Evolutionary conservation across 345 rosid species (phyloP).

Genomic region (Salix viminalis): DNA sequence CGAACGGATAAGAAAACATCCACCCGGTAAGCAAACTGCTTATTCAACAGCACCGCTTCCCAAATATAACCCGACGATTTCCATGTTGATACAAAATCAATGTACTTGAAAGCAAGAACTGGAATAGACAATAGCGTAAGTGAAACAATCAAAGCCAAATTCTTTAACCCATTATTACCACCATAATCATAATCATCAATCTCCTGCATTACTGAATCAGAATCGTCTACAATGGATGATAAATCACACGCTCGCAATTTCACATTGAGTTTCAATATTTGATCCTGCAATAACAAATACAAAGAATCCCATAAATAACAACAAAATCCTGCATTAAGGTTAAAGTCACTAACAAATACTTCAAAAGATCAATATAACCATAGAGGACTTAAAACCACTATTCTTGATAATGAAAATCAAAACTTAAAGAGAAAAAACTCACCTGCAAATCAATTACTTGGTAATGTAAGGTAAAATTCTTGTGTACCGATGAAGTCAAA

Average conservation of each 20-base stretch:
- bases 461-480: constrained; percentile 46
- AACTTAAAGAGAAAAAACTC: background rate
- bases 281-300: constrained; percentile 37
- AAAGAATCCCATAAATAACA: background rate
- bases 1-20: constrained; percentile 55
- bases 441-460: constrained; percentile 56
- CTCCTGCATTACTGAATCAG: constrained; percentile 19
- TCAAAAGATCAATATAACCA: background rate
- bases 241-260: constrained; percentile 43
- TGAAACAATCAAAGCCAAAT: constrained; percentile 48
- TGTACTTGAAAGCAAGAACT: constrained; percentile 40
- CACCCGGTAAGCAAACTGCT: constrained; percentile 51
- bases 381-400: background rate
- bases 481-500: constrained; percentile 49
- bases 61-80: constrained; percentile 41
- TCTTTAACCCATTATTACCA: constrained; percentile 33
- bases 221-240: constrained; percentile 20
- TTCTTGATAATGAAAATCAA: background rate
- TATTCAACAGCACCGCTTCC: constrained; percentile 51
- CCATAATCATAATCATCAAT: constrained; percentile 20
- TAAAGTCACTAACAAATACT: background rate
- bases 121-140: constrained; percentile 44
- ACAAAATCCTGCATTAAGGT: background rate
- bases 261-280: constrained; percentile 31
- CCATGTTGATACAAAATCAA: constrained; percentile 44